Conservation (phyloP, 768 basidiomycete species). For the Trametes gibbosa region DNA sequence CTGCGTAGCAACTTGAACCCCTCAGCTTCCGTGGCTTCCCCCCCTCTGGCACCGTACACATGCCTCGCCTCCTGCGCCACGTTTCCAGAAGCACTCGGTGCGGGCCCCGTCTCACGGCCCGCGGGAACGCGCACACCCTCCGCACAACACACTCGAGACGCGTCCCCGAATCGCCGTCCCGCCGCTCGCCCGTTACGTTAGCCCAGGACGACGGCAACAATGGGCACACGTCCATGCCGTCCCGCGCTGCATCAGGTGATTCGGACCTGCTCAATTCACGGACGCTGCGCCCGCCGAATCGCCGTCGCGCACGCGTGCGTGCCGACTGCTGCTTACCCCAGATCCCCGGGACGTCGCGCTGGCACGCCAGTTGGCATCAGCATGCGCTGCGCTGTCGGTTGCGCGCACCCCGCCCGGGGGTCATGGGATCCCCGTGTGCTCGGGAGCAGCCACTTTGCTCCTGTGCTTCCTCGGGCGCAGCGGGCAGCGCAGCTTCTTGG, state of each 20-base stretch:
- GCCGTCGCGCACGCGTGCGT: not conserved
- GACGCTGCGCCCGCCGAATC: slow-evolving; percentile 9
- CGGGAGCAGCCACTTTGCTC: not conserved
- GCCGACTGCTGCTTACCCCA: slow-evolving; percentile 6
- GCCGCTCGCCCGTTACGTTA: not conserved
- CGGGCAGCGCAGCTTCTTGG: slow-evolving; percentile 4
- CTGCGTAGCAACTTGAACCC: too few species aligned
- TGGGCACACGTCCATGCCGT: slow-evolving; percentile 6
- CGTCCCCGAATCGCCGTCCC: slow-evolving; percentile 3
- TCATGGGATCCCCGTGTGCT: slow-evolving; percentile 17
- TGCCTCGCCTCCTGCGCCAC: slow-evolving; percentile 14
- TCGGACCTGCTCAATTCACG: not conserved
- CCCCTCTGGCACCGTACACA: not conserved
- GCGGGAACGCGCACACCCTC: slow-evolving; percentile 5
- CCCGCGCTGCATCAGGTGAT: slow-evolving; percentile 6
- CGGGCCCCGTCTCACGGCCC: slow-evolving; percentile 5
- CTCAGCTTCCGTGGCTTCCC: not conserved
- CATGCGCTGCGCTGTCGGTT: slow-evolving; percentile 10
- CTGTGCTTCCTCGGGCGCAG: slow-evolving; percentile 2
- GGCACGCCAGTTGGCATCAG: not conserved
- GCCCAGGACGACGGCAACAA: not conserved
- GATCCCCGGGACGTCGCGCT: slow-evolving; percentile 11
- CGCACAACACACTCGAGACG: not conserved
- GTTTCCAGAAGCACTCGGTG: slow-evolving; percentile 10
- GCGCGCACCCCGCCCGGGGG: not conserved